Base-by-base conservation (phyloP, 1,284 basidiomycete genomes). In the Puccinia coronata region DNA sequence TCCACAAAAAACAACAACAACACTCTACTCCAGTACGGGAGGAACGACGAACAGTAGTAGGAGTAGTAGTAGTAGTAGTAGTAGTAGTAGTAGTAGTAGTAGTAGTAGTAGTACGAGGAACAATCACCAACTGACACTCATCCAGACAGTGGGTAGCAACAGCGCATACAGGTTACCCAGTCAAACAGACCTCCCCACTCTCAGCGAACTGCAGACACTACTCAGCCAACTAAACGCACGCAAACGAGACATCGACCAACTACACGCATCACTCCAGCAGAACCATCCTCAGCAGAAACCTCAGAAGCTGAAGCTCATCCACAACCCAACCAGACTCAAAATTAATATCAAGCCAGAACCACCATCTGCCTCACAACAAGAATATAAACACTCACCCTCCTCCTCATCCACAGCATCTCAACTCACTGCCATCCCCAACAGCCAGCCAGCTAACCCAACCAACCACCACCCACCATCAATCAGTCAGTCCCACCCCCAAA, bases 181-280 rank as follows among this genome's bases (percentile, higher is more conserved):
- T 25, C 51, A 55, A 31, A 39, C 14, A 16, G 72, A 74, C 34
- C 57, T 74, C 9, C 72, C 72, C 20, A 31, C 43, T 57, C 72
- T 74, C 20, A 49, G 16, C 34, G 47, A 74, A 36, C 39, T 74
- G 5, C 43, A 51, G 41, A 31, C 72, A 41, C 25, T 74, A 18
- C 20, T 31, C 43, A 20, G 23, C 11, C 2, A 49, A 71, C 69
- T 71, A 28, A 28, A 71, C 43, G 1, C 49, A 23, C 3, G 69
- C 11, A 51, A 71, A 71, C 2, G 8, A 20, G 16, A 49, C 39
- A 55, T 74, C 51, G 36, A 74, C 41, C 25, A 39, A 55, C 49
- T 51, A 20, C 57, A 74, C 28, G 25, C n/a, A 55, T 36, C 28
- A 28, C 49, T 74, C 47, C 9, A 18, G 18, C 25, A 59, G 25